Evolutionary conservation across 2,329 filamentous ascomycete genomes (phyloP).

Genomic region (Alternaria tenuissima): DNA sequence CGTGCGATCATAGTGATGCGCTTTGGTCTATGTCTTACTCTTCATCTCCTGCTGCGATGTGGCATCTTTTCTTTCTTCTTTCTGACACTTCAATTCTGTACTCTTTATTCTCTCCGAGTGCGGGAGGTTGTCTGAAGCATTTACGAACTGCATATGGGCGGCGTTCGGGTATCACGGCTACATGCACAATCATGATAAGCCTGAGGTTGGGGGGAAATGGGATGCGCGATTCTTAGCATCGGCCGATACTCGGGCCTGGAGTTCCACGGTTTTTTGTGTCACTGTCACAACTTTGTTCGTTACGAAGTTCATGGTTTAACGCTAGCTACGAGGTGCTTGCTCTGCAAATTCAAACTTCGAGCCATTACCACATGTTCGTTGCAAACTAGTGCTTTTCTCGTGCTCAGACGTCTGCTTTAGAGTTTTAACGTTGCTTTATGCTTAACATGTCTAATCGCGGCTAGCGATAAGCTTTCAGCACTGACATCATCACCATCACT

Average conservation of each 20-base stretch:
- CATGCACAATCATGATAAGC: constrained; percentile 4
- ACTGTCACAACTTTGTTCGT: neutral
- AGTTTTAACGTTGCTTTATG: constrained; percentile 30
- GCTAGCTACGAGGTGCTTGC: neutral
- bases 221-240: constrained; percentile 8
- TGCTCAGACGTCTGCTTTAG: constrained; percentile 6
- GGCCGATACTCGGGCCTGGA: constrained; percentile 10
- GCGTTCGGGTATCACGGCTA: constrained; percentile 29
- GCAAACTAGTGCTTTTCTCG: neutral
- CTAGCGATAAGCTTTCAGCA: constrained; percentile 17
- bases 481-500: constrained; percentile 15
- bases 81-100: neutral
- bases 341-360: neutral
- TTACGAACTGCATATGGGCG: constrained; percentile 39
- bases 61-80: neutral
- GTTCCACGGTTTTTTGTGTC: neutral
- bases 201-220: neutral
- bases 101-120: constrained; percentile 2
- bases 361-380: neutral
- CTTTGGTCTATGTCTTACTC: neutral
- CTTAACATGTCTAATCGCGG: constrained; percentile 14
- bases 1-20: constrained; percentile 33
- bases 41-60: neutral
- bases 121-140: constrained; percentile 24
- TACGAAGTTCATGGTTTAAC: neutral